Evolutionary conservation across 495 filamentous ascomycete species (phyloP), one percentile per base, ranked within the genome.

Genomic region (Hypoxylon trugodes): DNA sequence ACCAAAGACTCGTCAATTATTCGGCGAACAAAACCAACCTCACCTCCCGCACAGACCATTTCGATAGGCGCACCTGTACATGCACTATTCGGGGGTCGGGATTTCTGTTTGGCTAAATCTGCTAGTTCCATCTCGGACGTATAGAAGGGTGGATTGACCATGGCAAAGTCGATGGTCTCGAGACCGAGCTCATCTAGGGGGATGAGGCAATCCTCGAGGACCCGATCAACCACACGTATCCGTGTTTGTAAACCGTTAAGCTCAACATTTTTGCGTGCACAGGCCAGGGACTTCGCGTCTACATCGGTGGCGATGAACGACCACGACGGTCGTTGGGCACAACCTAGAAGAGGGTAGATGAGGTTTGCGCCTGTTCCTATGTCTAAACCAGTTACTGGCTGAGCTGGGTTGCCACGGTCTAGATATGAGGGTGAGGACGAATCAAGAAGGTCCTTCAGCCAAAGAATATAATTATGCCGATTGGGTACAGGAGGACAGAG

Each of bases 111-210:
- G 0, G 91, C 89, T 0, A 87, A 86, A 7, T 77, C 75, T 0
- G 83, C 57, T 74, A 97, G 85, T 30, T 96, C 90, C 9, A 81
- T 73, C 13, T 81, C 77, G 2, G 91, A 93, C 16, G 81, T 66
- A 77, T 96, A 97, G 77, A 98, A 98, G 0, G 95, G 95, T 1
- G 95, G 95, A 65, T 98, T 98, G 74, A 88, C 93, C 87, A 97
- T 96, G 41, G 85, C 88, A 69, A 98, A 97, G 72, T 97, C 90
- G 30, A 96, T 80, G 3, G 71, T 76, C 35, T 84, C 75, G n/a
- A 87, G 47, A 3, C 74, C 76, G 1, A 90, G 69, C 0, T 78
- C 75, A 24, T 84, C 77, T 2, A 85, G 72, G 0, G 91, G 87
- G 6, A 97, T 80, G 1, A 97, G 78, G 0, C 76, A 49, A 46